phyloP scores from a whole-genome alignment of 768 basidiomycete species.

The Mycena capillaripes region DNA sequence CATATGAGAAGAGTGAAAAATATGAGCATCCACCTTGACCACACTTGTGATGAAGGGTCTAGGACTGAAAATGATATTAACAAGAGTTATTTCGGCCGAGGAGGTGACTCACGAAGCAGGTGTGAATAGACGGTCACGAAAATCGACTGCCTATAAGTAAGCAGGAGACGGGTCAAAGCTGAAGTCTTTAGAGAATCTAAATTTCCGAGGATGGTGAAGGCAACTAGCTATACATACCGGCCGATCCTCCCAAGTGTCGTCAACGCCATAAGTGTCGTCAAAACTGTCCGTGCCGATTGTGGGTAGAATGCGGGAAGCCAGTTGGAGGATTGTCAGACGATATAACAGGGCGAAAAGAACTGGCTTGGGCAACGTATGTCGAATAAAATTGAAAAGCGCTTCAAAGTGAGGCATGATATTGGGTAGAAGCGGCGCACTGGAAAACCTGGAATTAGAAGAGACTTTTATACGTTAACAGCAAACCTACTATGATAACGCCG shows the following conservation, averaged over 20 bases:
- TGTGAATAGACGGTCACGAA: conserved; percentile 92
- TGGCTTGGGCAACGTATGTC: conserved; percentile 89
- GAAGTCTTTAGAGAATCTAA: conserved; percentile 69
- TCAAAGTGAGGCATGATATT: conserved; percentile 88
- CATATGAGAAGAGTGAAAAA: conserved; percentile 89
- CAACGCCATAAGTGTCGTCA: conserved; percentile 75
- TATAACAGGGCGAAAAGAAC: conserved; percentile 85
- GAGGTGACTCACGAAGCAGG: conserved; percentile 70
- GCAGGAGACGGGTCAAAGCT: conserved; percentile 76
- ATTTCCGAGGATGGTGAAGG: neutral
- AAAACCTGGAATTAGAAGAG: neutral
- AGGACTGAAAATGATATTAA: conserved; percentile 65
- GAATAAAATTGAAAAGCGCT: conserved; percentile 83
- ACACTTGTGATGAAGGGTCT: conserved; percentile 91
- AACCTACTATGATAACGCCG: conserved; percentile 83
- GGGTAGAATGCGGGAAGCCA: conserved; percentile 86
- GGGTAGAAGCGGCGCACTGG: conserved; percentile 81
- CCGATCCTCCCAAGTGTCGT: conserved; percentile 78
- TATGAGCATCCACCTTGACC: conserved; percentile 95
- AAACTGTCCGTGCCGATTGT: conserved; percentile 87
- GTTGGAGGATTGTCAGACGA: conserved; percentile 83
- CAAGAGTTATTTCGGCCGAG: neutral
- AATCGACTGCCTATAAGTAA: conserved; percentile 88
- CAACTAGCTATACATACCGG: conserved; percentile 64
- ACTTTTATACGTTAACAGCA: neutral